Evolutionary conservation across 202 grass and related monocot genomes (phyloP).

Genomic region (Hordeum pubiflorum): DNA sequence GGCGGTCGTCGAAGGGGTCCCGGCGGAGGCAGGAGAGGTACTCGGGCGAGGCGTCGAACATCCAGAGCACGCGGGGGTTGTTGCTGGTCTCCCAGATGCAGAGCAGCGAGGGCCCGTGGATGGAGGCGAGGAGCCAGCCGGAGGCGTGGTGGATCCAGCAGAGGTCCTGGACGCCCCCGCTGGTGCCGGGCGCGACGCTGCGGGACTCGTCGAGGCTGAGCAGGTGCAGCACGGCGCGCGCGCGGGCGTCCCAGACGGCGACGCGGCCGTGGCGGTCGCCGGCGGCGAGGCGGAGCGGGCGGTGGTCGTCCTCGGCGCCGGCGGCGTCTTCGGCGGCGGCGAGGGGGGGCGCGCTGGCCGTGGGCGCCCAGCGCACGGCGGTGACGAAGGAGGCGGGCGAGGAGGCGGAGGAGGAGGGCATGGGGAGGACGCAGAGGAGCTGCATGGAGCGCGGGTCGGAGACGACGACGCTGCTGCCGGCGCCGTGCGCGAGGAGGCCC

Average conservation of each 20-base stretch:
- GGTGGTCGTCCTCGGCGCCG: slow-evolving; percentile 31
- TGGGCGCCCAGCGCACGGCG: slow-evolving; percentile 69
- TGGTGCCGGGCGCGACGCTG: slow-evolving; percentile 32
- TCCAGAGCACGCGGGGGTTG: slow-evolving; percentile 69
- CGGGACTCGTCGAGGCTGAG: slow-evolving; percentile 59
- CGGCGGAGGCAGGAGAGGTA: slow-evolving; percentile 81
- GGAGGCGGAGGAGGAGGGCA: slow-evolving; percentile 42
- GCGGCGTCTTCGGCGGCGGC: slow-evolving; percentile 28
- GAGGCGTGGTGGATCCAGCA: slow-evolving; percentile 82
- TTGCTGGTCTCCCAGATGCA: slow-evolving; percentile 63
- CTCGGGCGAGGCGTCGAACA: slow-evolving; percentile 84
- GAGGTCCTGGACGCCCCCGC: slow-evolving; percentile 74
- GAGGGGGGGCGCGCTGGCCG: slow-evolving; percentile 33
- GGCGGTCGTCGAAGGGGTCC: slow-evolving; percentile 73
- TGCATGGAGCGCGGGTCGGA: slow-evolving; percentile 89
- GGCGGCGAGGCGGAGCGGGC: slow-evolving; percentile 65
- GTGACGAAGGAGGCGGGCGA: slow-evolving; percentile 86
- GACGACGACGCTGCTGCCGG: slow-evolving; percentile 83
- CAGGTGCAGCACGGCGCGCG: slow-evolving; percentile 61
- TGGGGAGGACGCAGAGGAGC: slow-evolving; percentile 76
- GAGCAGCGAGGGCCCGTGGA: slow-evolving; percentile 80
- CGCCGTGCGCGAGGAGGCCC: slow-evolving; percentile 83
- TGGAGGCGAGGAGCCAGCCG: slow-evolving; percentile 65
- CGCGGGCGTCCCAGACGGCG: slow-evolving; percentile 79
- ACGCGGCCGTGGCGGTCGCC: slow-evolving; percentile 86